Evolutionary conservation across 805 yeast species (phyloP).

Genomic region (Zygosaccharomyces kombuchaensis): DNA sequence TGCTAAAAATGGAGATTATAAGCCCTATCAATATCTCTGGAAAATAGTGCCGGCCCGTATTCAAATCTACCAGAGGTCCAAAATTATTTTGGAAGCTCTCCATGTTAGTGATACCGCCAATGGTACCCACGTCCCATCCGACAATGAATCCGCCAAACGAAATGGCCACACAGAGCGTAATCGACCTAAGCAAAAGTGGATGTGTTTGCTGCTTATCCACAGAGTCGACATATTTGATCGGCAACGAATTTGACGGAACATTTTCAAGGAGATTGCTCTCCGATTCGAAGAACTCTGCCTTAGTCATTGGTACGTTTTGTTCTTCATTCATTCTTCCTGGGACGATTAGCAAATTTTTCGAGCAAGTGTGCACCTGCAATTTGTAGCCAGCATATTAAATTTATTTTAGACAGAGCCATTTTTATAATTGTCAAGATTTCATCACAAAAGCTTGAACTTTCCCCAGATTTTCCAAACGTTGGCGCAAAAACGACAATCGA

Average conservation of each 20-base stretch:
- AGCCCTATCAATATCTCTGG: slow-evolving; percentile 46
- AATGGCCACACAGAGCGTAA: slow-evolving; percentile 47
- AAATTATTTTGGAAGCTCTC: slow-evolving; percentile 48
- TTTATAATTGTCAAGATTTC: neutral
- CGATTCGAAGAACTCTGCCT: slow-evolving; percentile 3
- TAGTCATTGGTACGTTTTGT: neutral
- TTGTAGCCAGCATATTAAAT: too few relatives aligned
- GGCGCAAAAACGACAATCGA: neutral
- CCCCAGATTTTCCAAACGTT: neutral
- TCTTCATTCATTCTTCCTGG: neutral
- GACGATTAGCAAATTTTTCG: neutral
- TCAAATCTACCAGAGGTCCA: slow-evolving; percentile 38
- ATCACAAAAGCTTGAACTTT: neutral
- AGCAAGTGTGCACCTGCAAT: neutral
- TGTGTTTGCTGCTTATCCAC: neutral
- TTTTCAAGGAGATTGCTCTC: slow-evolving; percentile 2
- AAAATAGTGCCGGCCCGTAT: slow-evolving; percentile 32
- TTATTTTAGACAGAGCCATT: neutral
- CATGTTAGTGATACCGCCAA: slow-evolving; percentile 67
- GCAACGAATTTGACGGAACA: neutral
- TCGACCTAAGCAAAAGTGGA: slow-evolving; percentile 6
- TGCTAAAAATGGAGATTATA: slow-evolving; percentile 53
- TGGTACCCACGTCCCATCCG: slow-evolving; percentile 75
- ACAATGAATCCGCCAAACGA: slow-evolving; percentile 70
- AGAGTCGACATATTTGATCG: neutral